A percentile compares a stretch with the other conserved stretches of the same genome.
These are phyloP conservation scores for Colletotrichum magnum DNA, from an alignment of 2,329 filamentous ascomycete species.

Conservation along the genomic window DNA sequence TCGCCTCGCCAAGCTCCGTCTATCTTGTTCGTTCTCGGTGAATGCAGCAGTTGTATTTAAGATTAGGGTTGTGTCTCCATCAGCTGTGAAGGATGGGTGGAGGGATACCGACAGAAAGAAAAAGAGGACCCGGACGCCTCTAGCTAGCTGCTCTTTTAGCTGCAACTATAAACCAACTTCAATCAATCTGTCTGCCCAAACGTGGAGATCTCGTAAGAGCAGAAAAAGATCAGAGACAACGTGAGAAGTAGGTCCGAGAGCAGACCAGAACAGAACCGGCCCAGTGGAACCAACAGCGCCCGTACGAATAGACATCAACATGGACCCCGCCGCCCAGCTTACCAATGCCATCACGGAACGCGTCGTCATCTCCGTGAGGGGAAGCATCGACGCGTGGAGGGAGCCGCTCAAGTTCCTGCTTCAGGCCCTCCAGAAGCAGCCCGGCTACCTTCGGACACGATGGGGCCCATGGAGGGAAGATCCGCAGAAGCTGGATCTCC, in stretches of 20 bases:
- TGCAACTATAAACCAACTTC: constrained; percentile 14
- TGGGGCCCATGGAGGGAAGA: constrained; percentile 48
- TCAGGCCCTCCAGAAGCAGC: constrained; percentile 46
- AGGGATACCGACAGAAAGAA: not conserved
- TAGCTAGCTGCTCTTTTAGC: constrained; percentile 1
- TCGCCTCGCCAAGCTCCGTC: not conserved
- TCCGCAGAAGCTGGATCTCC: constrained; percentile 46
- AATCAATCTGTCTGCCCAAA: not conserved
- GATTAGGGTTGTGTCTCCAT: constrained; percentile 28
- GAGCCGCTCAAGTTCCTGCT: constrained; percentile 46
- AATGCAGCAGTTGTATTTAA: constrained; percentile 27
- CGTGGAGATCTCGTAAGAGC: not conserved
- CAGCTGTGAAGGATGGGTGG: not conserved
- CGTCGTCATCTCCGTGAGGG: constrained; percentile 44
- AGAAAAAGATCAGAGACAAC: not conserved
- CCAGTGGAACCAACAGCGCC: not conserved
- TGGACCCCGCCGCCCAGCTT: constrained; percentile 37
- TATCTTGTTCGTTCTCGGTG: constrained; percentile 16
- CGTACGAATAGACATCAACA: not conserved
- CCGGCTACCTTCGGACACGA: constrained; percentile 47
- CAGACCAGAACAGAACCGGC: not conserved
- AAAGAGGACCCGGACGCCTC: constrained; percentile 8
- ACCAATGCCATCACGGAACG: constrained; percentile 41
- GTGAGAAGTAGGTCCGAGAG: not conserved
- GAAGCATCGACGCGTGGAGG: constrained; percentile 47